Evolutionary conservation across 257 asterid genomes (phyloP), one percentile per base, ranked within the genome.

Genomic region (Linaria vulgaris): DNA sequence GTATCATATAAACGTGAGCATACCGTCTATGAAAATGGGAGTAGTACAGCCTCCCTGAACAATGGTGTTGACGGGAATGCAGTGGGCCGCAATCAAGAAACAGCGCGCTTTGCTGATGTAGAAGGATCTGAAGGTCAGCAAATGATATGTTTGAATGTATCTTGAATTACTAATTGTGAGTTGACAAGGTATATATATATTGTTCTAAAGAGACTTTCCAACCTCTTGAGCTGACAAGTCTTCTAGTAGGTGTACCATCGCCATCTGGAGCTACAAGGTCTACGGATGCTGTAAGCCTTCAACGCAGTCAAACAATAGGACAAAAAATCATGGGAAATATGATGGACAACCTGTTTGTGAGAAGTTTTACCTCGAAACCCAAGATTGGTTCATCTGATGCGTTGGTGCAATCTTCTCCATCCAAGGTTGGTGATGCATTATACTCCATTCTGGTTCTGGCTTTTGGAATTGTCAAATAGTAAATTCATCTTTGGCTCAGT

Each of bases 251-350:
- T 67, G 45, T 75, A 43, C 85, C 96, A 59, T 94, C 99, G 61
- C 97, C 97, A 44, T 90, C 96, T 72, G 91, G 90, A 75, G 75
- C 61, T 56, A 71, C 71, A 46, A 76, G 81, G 69, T 69, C 88
- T 72, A 64, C 75, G 56, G 87, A 77, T 61, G 69, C 63, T 23
- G 90, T 71, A 72, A 85, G 80, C 58, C 70, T 90, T 64, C 95
- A 84, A 70, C 94, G 91, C 63, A 87, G 52, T 84, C 99, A 90
- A 78, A 87, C 99, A 64, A 60, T 94, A 37, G 99, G 99, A 56
- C 99, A 94, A 76, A 94, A 83, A 61, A 69, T 94, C 69, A 94
- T 94, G 97, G 96, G 90, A 59, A 88, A 87, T 80, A 76, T 87
- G 96, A 86, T 84, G 97, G 98, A 91, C 70, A 91, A 85, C 69